Evolutionary conservation across 495 filamentous ascomycete species (phyloP), one percentile per base, ranked within the genome.

Genomic region (Penicillium riverlandense): DNA sequence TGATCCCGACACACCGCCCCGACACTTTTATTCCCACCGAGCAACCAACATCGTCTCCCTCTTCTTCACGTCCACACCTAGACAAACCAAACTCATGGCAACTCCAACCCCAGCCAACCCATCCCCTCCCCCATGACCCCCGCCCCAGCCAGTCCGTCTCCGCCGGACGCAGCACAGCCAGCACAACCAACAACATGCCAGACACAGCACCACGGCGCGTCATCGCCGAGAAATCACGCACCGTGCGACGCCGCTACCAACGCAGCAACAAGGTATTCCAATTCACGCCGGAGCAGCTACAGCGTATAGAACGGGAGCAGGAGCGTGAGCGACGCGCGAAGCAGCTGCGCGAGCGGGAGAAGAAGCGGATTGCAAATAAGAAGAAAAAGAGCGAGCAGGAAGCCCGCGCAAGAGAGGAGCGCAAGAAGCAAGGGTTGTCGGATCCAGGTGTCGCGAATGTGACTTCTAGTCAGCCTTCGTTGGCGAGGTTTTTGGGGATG

Each of bases 311-410:
- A 38, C 65, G 69, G 30, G 68, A 75, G 31, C 59, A 70, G 41
- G 68, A 69, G 43, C 58, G 55, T 10, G 63, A 65, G 35, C 53
- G 47, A 1, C 60, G 55, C 29, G 72, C 72, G 0, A 63, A 71
- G 47, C 55, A 63, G 29, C 58, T 69, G 10, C 58, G 66, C 7
- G 74, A 76, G 14, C 60, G 58, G 35, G 69, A 71, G 41, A 65
- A 63, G 44, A 60, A 51, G 36, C 63, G 67, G 6, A 43, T 61
- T 14, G 61, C 57, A 0, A 63, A 68, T 15, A 70, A 67, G 55
- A 72, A 70, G 48, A 71, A 67, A 50, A 70, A 65, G 47, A 59
- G 56, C 0, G 69, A 69, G 53, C 66, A 71, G 45, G 72, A 68
- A 37, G 58, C 61, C 10, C 63, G 53, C 37, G 66, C 52, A 11